These are phyloP conservation scores for Coemansia sp. DNA, from an alignment of 192 early-diverging fungal genomes.

Conservation along the genomic window DNA sequence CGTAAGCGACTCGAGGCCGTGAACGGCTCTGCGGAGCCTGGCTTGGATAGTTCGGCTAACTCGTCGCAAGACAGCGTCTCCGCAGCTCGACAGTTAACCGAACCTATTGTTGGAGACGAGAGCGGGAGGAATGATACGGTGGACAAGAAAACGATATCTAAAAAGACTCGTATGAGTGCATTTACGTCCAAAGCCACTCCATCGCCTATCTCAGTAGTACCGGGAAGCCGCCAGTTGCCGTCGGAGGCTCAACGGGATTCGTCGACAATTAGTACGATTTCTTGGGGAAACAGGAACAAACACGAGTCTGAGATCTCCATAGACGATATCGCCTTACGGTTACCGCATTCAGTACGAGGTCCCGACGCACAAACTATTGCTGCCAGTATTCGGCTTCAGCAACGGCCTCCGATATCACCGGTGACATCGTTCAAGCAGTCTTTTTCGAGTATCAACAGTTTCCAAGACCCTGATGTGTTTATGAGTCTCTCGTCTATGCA, in stretches of 20 bases:
- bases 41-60: neutral
- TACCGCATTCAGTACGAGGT: neutral
- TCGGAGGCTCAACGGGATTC: conserved; percentile 33
- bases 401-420: neutral
- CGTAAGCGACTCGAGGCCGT: conserved; percentile 12
- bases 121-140: neutral
- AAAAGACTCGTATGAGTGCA: conserved; percentile 45
- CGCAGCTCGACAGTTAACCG: neutral
- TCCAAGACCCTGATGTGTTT: conserved; percentile 32
- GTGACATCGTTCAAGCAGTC: conserved; percentile 40
- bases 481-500: conserved; percentile 33
- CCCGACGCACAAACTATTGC: neutral
- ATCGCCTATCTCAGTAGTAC: neutral
- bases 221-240: neutral
- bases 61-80: conserved; percentile 7
- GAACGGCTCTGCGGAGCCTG: neutral
- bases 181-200: conserved; percentile 17
- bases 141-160: neutral
- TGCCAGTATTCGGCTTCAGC: conserved; percentile 1
- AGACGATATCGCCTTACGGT: too few relatives aligned
- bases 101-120: neutral
- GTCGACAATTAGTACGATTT: conserved; percentile 37
- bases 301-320: conserved; percentile 20
- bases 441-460: conserved; percentile 16
- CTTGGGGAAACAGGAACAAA: conserved; percentile 24